Conservation (phyloP, 1,139 yeast species). For the Saccharomyces hybrid region DNA sequence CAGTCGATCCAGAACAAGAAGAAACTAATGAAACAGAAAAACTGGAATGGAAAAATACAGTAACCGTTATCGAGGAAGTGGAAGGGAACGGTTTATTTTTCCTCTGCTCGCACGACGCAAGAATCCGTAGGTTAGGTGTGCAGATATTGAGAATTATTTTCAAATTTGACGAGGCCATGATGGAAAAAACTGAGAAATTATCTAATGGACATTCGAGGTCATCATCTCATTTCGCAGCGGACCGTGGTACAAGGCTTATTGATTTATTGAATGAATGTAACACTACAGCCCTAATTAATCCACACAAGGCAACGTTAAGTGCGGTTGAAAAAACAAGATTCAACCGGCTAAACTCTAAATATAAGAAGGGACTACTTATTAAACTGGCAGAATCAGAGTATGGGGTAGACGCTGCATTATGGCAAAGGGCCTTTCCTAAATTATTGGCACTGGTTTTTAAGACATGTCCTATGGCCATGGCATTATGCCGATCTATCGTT, state of each 20-base stretch:
- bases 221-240: conserved; percentile 64
- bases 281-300: conserved; percentile 53
- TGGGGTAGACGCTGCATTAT: conserved; percentile 89
- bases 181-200: conserved; percentile 38
- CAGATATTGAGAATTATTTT: conserved; percentile 68
- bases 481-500: conserved; percentile 85
- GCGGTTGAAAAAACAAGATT: conserved; percentile 74
- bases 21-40: conserved; percentile 13
- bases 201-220: conserved; percentile 42
- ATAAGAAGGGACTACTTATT: conserved; percentile 53
- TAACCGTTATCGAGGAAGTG: conserved; percentile 82
- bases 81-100: conserved; percentile 95
- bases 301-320: conserved; percentile 52
- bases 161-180: conserved; percentile 75
- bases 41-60: conserved; percentile 28
- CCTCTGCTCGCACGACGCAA: conserved; percentile 78
- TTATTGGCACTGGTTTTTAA: conserved; percentile 66
- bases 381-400: conserved; percentile 82
- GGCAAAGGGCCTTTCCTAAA: conserved; percentile 84
- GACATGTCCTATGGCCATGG: conserved; percentile 87
- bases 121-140: conserved; percentile 68
- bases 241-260: conserved; percentile 68
- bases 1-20: conserved; percentile 29
- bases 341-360: conserved; percentile 51
- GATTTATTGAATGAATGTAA: conserved; percentile 69